A percentile compares a stretch with the other conserved stretches of the same genome.
These are phyloP conservation scores for Geranium rotundifolium DNA, from an alignment of 345 rosid species.

Conservation along the genomic window DNA sequence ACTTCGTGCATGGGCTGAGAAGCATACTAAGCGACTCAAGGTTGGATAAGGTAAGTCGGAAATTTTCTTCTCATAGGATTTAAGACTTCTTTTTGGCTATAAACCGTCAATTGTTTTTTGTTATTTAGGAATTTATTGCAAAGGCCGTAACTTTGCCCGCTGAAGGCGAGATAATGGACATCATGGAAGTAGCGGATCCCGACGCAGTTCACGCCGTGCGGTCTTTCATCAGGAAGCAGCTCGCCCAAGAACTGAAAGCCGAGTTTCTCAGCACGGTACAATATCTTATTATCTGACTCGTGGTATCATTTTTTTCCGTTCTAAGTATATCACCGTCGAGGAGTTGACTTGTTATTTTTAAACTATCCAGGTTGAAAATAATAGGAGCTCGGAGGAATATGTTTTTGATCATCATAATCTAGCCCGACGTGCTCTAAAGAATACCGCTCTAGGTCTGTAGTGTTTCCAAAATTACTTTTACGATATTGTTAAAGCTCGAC, in stretches of 20 bases:
- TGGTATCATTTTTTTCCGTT: too few relatives aligned
- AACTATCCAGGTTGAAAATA: conserved; percentile 41
- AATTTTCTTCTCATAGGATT: not conserved
- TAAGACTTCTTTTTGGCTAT: too few relatives aligned
- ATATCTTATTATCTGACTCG: not conserved
- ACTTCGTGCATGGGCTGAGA: conserved; percentile 63
- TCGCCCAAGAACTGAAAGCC: conserved; percentile 75
- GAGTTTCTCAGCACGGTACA: conserved; percentile 63
- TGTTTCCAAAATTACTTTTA: not conserved
- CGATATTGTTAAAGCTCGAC: not conserved
- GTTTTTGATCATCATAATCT: conserved; percentile 71
- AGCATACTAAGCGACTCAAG: conserved; percentile 60
- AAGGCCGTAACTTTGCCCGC: conserved; percentile 86
- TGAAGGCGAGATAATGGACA: conserved; percentile 97
- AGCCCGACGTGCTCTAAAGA: conserved; percentile 87
- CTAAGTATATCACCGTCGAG: not conserved
- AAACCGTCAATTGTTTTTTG: not conserved
- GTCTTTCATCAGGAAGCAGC: conserved; percentile 68
- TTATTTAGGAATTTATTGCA: conserved; percentile 77
- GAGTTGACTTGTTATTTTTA: too few relatives aligned
- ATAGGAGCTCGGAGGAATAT: conserved; percentile 65
- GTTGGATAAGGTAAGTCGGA: conserved; percentile 61
- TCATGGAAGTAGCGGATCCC: conserved; percentile 97
- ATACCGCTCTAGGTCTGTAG: conserved; percentile 59
- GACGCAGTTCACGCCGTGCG: conserved; percentile 96